Percentiles rank a stretch among this genome's conserved stretches.
These are phyloP conservation scores for Apiotrichum laibachii DNA, from an alignment of 1,284 basidiomycete species.

Conservation along the genomic window DNA sequence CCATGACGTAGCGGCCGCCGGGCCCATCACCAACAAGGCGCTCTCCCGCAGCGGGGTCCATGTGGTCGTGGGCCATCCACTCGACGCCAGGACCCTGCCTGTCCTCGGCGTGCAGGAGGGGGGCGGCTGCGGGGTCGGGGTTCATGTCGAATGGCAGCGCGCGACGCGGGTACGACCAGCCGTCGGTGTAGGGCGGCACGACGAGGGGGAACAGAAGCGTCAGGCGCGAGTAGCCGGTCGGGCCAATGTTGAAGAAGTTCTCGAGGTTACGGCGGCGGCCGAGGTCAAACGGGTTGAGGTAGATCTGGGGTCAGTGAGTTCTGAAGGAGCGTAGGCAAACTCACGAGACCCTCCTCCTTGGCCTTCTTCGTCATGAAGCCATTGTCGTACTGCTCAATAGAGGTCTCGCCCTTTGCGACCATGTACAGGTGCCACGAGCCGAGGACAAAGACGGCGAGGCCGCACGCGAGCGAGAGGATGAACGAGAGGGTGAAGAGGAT, in stretches of 20 bases:
- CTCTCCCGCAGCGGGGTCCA: conserved; percentile 53
- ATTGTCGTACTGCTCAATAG: conserved; percentile 87
- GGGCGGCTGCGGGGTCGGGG: background rate
- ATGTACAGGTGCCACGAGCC: conserved; percentile 75
- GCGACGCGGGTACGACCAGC: conserved; percentile 60
- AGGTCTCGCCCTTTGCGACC: conserved; percentile 76
- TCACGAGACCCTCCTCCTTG: conserved; percentile 65
- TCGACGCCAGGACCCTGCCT: background rate
- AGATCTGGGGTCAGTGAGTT: conserved; percentile 55
- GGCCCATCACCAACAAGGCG: conserved; percentile 54
- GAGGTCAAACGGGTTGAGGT: conserved; percentile 88
- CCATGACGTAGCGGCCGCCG: conserved; percentile 51
- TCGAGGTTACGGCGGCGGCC: conserved; percentile 72
- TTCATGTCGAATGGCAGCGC: conserved; percentile 20
- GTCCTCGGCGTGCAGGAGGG: conserved; percentile 13
- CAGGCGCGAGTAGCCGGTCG: conserved; percentile 64
- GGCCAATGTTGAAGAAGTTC: conserved; percentile 85
- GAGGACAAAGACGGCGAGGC: conserved; percentile 76
- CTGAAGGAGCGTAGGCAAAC: conserved; percentile 25
- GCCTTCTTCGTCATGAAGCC: conserved; percentile 72
- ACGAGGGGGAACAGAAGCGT: conserved; percentile 76
- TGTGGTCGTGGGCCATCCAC: background rate
- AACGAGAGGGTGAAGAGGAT: conserved; percentile 70
- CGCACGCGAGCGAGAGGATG: conserved; percentile 68
- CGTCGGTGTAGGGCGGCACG: conserved; percentile 79